These are phyloP conservation scores for Fragaria nilgerrensis DNA, from an alignment of 306 rosid species.

Conservation along the genomic window DNA sequence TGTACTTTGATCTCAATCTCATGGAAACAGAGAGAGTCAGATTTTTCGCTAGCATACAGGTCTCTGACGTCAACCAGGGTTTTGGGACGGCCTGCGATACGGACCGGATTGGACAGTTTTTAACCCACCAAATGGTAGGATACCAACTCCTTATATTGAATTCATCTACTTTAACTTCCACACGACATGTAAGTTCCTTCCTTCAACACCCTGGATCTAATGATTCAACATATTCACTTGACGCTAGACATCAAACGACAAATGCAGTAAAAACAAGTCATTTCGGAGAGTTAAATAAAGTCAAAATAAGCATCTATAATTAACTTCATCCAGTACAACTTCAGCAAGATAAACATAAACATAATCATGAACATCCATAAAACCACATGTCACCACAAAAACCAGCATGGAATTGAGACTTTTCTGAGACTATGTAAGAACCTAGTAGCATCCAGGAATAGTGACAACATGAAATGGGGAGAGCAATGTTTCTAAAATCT, in stretches of 20 bases:
- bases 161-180: neutral
- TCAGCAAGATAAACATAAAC: constrained; percentile 16
- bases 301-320: neutral
- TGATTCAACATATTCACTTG: neutral
- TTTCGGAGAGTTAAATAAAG: neutral
- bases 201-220: neutral
- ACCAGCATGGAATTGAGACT: constrained; percentile 20
- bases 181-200: neutral
- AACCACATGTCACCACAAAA: constrained; percentile 14
- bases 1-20: too few species aligned
- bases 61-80: too few species aligned
- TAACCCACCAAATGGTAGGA: neutral
- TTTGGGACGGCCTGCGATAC: too few species aligned
- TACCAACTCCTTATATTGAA: neutral
- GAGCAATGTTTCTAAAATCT: constrained; percentile 45
- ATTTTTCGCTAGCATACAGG: too few species aligned
- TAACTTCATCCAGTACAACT: constrained; percentile 8
- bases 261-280: neutral
- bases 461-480: constrained; percentile 28
- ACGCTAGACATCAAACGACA: neutral
- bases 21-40: too few species aligned
- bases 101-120: too few species aligned
- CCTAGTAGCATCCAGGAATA: constrained; percentile 20
- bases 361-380: constrained; percentile 15
- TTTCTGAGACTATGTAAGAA: neutral